Evolutionary conservation across 225 moss, liverwort and hornwort genomes (phyloP).

Genomic region (Thuidium tamariscinum): DNA sequence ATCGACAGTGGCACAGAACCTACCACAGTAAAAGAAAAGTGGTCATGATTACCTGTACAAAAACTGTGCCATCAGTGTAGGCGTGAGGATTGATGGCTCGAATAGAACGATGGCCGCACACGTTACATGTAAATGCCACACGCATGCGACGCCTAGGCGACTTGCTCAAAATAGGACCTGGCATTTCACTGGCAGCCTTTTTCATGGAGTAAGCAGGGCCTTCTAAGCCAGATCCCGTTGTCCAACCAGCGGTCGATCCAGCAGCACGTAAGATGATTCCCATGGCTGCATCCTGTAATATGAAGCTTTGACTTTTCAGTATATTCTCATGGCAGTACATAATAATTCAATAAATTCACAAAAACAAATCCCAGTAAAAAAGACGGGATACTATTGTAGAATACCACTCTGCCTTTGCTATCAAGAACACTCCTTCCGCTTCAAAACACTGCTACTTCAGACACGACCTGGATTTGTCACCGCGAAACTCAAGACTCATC

Average conservation of each 20-base stretch:
- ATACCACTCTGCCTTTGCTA: not conserved
- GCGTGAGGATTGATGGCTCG: conserved; percentile 97
- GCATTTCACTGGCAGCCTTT: conserved; percentile 42
- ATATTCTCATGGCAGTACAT: not conserved
- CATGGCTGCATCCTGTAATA: conserved; percentile 72
- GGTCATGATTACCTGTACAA: conserved; percentile 70
- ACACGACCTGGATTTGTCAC: not conserved
- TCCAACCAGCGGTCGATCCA: conserved; percentile 80
- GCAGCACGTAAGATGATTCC: conserved; percentile 83
- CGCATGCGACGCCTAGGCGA: conserved; percentile 98
- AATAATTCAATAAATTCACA: not conserved
- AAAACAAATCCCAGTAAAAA: not conserved
- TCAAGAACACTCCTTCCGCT: not conserved
- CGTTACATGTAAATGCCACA: conserved; percentile 97
- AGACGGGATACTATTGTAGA: not conserved
- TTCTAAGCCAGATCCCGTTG: conserved; percentile 94
- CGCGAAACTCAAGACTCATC: not conserved
- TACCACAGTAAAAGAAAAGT: not conserved
- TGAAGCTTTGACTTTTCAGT: not conserved
- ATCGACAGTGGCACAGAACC: not conserved
- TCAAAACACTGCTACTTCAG: not conserved
- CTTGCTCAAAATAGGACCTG: conserved; percentile 62
- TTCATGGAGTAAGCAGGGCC: conserved; percentile 65
- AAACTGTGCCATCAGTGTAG: conserved; percentile 97
- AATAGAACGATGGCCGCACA: conserved; percentile 90